These are phyloP conservation scores for Starmerella apis DNA, from an alignment of 805 yeast genomes.

Conservation along the genomic window DNA sequence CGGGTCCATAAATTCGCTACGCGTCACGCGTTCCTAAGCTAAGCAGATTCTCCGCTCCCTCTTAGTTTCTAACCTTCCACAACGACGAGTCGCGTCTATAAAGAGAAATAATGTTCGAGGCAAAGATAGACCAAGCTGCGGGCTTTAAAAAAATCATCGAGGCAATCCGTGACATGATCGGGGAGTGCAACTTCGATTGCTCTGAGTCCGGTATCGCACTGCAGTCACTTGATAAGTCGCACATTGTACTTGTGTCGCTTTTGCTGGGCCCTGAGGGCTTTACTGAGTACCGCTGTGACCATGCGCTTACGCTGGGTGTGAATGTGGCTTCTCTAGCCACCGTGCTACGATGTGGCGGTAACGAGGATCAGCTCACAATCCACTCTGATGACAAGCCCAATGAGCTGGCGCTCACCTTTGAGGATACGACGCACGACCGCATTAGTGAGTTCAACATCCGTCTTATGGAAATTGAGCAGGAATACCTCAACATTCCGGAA, in stretches of 20 bases:
- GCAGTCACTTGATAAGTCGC: constrained; percentile 95
- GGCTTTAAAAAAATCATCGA: constrained; percentile 87
- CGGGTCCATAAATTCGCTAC: neutral
- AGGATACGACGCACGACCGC: constrained; percentile 82
- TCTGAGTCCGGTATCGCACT: constrained; percentile 90
- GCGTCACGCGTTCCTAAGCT: constrained; percentile 8
- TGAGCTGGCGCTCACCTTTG: constrained; percentile 68
- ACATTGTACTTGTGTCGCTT: constrained; percentile 82
- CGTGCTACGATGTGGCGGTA: constrained; percentile 82
- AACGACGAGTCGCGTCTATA: neutral
- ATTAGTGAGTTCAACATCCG: constrained; percentile 84
- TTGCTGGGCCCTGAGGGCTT: constrained; percentile 83
- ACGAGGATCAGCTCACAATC: constrained; percentile 75
- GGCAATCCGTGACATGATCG: constrained; percentile 87
- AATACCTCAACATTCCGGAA: constrained; percentile 85
- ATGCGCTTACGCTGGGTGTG: constrained; percentile 81
- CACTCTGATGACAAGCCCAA: constrained; percentile 86
- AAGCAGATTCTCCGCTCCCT: neutral
- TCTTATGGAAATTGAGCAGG: constrained; percentile 94
- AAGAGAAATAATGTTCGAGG: constrained; percentile 67
- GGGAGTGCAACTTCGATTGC: constrained; percentile 92
- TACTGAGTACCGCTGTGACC: constrained; percentile 88
- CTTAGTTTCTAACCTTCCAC: neutral
- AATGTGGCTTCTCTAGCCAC: constrained; percentile 81
- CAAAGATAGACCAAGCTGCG: constrained; percentile 87